Percentiles rank a stretch among this genome's conserved stretches.
phyloP scores from a whole-genome alignment of 352 stramenopile genomes.

The Phytophthora nicotianae region DNA sequence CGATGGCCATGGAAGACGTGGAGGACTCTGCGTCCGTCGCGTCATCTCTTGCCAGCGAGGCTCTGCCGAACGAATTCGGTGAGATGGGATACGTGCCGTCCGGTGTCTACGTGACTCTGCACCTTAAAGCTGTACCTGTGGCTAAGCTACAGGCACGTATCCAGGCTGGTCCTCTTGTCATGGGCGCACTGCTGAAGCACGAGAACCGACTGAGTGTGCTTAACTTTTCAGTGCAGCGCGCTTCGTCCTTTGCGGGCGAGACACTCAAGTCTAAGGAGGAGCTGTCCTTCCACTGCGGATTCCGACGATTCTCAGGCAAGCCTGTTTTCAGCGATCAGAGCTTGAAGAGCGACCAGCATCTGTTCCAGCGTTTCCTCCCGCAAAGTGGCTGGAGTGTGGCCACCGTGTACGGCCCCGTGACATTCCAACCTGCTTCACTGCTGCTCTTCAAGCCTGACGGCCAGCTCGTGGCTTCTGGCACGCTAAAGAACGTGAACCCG shows the following conservation, averaged over 20 bases:
- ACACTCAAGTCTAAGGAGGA: constrained; percentile 97
- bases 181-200: constrained; percentile 93
- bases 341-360: constrained; percentile 98
- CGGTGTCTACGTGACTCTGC: constrained; percentile 93
- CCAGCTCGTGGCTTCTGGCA: constrained; percentile 94
- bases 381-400: constrained; percentile 90
- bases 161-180: constrained; percentile 64
- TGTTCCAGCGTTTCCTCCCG: constrained; percentile 98
- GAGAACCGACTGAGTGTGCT: constrained; percentile 98
- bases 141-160: constrained; percentile 60
- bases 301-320: constrained; percentile 92
- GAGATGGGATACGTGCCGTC: constrained; percentile 90
- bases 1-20: constrained; percentile 82
- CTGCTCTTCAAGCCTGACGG: constrained; percentile 91
- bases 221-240: constrained; percentile 95
- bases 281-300: constrained; percentile 96
- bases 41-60: constrained; percentile 26
- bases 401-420: constrained; percentile 92
- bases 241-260: constrained; percentile 66
- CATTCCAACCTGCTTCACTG: constrained; percentile 96
- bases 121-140: constrained; percentile 75
- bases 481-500: constrained; percentile 96
- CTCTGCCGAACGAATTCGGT: constrained; percentile 57
- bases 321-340: constrained; percentile 98
- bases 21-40: constrained; percentile 42